Base-by-base conservation (phyloP, 2,329 filamentous ascomycete genomes). In the Microcyclospora tardicrescens region DNA sequence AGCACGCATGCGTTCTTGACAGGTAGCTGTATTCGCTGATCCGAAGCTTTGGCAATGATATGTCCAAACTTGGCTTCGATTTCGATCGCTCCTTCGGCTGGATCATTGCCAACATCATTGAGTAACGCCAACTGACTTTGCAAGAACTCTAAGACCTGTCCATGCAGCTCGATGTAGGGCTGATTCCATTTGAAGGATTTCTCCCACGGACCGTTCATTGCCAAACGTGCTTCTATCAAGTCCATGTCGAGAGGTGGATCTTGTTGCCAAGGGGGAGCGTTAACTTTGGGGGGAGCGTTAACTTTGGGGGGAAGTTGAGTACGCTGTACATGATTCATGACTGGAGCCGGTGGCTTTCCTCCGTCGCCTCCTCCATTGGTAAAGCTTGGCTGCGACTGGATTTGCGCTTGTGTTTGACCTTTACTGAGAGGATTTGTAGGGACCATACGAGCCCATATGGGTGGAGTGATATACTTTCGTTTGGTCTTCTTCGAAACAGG, bases 31-130 rank as follows among this genome's bases (percentile, higher is more conserved):
- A 87, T 65, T n/a, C 84, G 73, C 34, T 78, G 69, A 40, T 80
- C 75, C 6, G 76, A 82, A 43, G 79, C 73, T 54, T 76, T 77
- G 57, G 84, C 79, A 41, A 89, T 74, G 11, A 96, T 69, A 16
- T 77, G 80, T 13, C 91, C 91, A 35, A 96, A 68, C 60, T 96
- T 96, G 9, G 86, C 91, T 63, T 98, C 91, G 39, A 98, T 83
- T 61, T 98, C 91, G 38, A 95, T 78, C 43, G 84, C 73, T 11
- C 86, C 79, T 6, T 76, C 77, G 12, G 73, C 70, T 10, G 69
- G 64, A 40, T 70, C 62, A 1, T 78, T 68, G 10, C 64, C 66
- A 37, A 77, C 61, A 47, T 83, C 75, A n/a, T 72, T 14, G 14
- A 52, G 43, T 24, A 43, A 13, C 10, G 42, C 31, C 3, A 58